These are phyloP conservation scores for Cucumis melo DNA, from an alignment of 306 rosid species.

Conservation along the genomic window DNA sequence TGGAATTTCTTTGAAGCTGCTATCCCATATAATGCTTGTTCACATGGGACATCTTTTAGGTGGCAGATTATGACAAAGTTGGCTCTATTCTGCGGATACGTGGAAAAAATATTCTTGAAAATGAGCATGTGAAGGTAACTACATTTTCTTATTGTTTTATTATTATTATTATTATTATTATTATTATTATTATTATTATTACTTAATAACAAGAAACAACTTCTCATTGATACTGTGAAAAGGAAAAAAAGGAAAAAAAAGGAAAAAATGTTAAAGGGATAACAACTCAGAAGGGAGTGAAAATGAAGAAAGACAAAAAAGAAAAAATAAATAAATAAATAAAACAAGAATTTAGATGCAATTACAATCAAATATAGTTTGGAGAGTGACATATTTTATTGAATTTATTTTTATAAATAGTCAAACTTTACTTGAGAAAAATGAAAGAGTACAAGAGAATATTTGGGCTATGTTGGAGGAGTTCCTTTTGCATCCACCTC, in stretches of 20 bases:
- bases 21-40: background rate
- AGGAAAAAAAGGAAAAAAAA: background rate
- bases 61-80: constrained; percentile 83
- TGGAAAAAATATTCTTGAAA: constrained; percentile 74
- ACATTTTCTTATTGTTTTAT: background rate
- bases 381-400: background rate
- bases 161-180: too few species aligned
- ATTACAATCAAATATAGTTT: background rate
- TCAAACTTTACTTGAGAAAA: background rate
- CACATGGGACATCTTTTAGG: constrained; percentile 21
- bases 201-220: background rate
- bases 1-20: constrained; percentile 2
- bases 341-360: background rate
- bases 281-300: background rate
- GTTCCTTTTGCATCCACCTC: too few species aligned
- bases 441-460: background rate
- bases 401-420: too few species aligned
- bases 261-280: background rate
- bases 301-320: background rate
- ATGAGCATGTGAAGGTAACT: constrained; percentile 82
- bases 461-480: too few species aligned
- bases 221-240: background rate
- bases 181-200: too few species aligned
- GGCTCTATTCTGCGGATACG: constrained; percentile 77
- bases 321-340: too few species aligned